Evolutionary conservation across 129 eudicot genomes (phyloP), one percentile per base, ranked within the genome.

Genomic region (Ambrosia artemisiifolia): DNA sequence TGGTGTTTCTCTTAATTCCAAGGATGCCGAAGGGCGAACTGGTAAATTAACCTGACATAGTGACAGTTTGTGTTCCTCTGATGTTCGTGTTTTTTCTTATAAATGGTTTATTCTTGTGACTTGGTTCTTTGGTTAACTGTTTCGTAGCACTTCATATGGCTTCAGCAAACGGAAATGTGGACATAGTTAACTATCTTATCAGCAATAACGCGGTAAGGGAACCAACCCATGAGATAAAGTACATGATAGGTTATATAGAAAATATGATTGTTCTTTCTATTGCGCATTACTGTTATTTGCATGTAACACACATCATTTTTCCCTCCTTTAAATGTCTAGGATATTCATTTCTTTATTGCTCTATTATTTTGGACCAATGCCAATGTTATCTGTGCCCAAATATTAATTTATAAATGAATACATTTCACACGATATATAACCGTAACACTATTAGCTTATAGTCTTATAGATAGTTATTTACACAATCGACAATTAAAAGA

Each of bases 91-190:
- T 65, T 71, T 7, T 7, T 34, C n/a, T n/a, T n/a, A n/a, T n/a
- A n/a, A n/a, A 53, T 67, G 43, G 32, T 14, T 19, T 35, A 19
- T 30, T 11, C 4, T 48, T n/a, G 19, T 36, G 42, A 56, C 50
- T 35, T 24, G 28, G 66, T 24, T 70, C 19, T 30, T 61, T 30
- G 51, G 49, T 65, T 60, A 54, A 54, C 1, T 17, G 24, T 65
- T 11, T 68, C 75, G 87, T 87, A 90, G 98, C 98, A 76, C 91
- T 94, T 72, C 98, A 94, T 72, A 94, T 94, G 98, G 98, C 98
- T 76, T 83, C 98, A 60, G 98, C 98, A 34, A 94, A 94, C 81
- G 98, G 98, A 38, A 87, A 94, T 79, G 79, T 82, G 65, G 85
- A 73, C 57, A 79, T 90, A 48, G 91, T 94, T 60, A 84, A 87